Conservation (phyloP, 1,284 basidiomycete genomes). For the Hypsizygus ulmarius region DNA sequence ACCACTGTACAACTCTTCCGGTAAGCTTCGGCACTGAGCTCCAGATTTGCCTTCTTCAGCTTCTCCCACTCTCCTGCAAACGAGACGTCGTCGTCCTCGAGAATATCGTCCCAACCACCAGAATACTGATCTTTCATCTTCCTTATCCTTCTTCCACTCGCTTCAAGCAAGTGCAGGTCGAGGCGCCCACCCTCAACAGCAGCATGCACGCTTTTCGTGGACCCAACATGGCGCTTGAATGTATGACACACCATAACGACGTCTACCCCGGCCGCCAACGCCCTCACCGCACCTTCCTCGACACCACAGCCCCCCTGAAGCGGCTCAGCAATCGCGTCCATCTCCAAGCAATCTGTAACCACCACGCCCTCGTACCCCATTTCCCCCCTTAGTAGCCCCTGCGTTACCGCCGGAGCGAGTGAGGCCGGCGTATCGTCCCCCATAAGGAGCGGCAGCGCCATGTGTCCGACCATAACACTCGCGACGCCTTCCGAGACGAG, state of each 20-base stretch:
- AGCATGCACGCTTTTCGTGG: conserved; percentile 48
- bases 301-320: conserved; percentile 45
- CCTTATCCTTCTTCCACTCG: conserved; percentile 45
- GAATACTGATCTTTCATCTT: conserved; percentile 50
- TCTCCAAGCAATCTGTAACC: conserved; percentile 69
- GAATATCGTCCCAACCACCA: conserved; percentile 44
- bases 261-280: conserved; percentile 61
- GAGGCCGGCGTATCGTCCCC: conserved; percentile 55
- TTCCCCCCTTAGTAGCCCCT: conserved; percentile 46
- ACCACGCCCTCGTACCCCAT: conserved; percentile 54
- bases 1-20: conserved; percentile 45
- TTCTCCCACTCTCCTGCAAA: conserved; percentile 30
- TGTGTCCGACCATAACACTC: conserved; percentile 70
- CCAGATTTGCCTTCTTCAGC: conserved; percentile 38
- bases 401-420: conserved; percentile 51
- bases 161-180: conserved; percentile 34
- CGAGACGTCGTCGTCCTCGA: conserved; percentile 28
- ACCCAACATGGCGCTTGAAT: conserved; percentile 48
- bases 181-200: conserved; percentile 46
- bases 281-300: conserved; percentile 51
- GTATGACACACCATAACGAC: conserved; percentile 71
- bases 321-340: conserved; percentile 58
- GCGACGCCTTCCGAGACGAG: conserved; percentile 41
- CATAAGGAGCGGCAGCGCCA: conserved; percentile 59
- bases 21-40: conserved; percentile 49